phyloP scores from a whole-genome alignment of 257 asterid genomes.

The Solanum lycopersicoides region DNA sequence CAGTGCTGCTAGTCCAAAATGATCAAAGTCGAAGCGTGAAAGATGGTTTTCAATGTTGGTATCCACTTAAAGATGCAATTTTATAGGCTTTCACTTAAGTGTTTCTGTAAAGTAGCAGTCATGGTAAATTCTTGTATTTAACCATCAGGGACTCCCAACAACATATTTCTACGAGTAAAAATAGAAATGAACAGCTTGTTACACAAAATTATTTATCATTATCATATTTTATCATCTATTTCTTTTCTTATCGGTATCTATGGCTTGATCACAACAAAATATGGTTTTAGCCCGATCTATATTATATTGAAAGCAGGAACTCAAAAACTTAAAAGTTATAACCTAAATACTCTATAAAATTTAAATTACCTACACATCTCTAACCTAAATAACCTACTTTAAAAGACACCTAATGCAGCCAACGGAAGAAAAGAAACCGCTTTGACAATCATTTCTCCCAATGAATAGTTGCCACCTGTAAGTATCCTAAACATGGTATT shows the following conservation, averaged over 20 bases:
- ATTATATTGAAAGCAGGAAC: neutral
- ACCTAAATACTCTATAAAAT: neutral
- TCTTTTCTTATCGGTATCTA: neutral
- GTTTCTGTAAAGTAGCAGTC: constrained; percentile 6
- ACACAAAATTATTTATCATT: neutral
- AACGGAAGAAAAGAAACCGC: neutral
- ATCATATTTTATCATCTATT: neutral
- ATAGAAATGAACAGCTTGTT: neutral
- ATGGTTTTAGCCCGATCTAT: neutral
- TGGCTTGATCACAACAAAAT: neutral
- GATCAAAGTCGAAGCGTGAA: neutral
- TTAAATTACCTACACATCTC: neutral
- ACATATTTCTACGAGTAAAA: neutral
- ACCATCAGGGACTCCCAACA: constrained; percentile 1
- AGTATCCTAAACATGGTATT: neutral
- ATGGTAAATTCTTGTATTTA: constrained; percentile 3
- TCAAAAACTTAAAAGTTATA: neutral
- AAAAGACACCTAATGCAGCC: neutral
- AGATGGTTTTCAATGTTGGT: neutral
- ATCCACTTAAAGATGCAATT: neutral
- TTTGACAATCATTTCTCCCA: neutral
- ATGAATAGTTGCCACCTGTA: neutral
- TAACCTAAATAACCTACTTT: neutral
- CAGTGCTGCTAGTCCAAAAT: neutral
- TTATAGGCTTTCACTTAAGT: neutral